Conservation (phyloP, 2,329 filamentous ascomycete species). For the Aspergillus piperis region DNA sequence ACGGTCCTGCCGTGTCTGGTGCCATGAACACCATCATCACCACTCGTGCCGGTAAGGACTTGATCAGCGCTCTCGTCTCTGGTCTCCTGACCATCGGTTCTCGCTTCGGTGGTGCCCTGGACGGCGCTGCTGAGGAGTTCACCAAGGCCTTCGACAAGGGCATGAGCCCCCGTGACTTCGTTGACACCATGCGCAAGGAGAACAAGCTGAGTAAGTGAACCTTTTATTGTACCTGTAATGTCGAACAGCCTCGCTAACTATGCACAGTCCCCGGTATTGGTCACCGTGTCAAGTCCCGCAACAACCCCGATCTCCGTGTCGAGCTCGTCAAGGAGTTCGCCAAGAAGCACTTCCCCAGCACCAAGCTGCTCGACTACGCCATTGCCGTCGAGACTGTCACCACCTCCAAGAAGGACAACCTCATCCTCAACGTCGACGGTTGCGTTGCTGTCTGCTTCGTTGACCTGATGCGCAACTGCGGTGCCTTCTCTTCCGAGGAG, state of each 20-base stretch:
- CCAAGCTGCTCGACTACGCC: conserved; percentile 98
- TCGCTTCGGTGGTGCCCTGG: conserved; percentile 96
- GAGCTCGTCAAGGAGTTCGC: conserved; percentile 99
- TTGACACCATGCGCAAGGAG: conserved; percentile 98
- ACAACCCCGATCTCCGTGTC: conserved; percentile 99
- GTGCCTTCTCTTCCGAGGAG: conserved; percentile 93
- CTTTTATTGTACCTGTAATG: not conserved
- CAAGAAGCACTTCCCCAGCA: conserved; percentile 92
- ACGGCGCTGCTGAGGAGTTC: conserved; percentile 98
- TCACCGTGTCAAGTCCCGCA: conserved; percentile 98
- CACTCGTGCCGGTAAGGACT: conserved; percentile 96
- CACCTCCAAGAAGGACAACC: conserved; percentile 99
- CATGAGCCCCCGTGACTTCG: conserved; percentile 96
- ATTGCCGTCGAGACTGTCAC: conserved; percentile 97
- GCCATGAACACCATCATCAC: conserved; percentile 99
- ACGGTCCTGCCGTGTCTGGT: conserved; percentile 97
- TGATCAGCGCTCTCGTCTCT: conserved; percentile 91
- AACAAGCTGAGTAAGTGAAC: conserved; percentile 85
- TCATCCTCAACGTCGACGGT: conserved; percentile 98
- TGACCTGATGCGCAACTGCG: conserved; percentile 94
- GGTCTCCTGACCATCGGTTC: conserved; percentile 98
- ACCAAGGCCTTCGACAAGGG: conserved; percentile 98
- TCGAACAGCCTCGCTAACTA: conserved; percentile 28
- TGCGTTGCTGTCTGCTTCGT: conserved; percentile 99
- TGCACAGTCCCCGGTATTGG: conserved; percentile 84